Evolutionary conservation across 2,329 filamentous ascomycete species (phyloP).

Genomic region (Tolypocladium sp.): DNA sequence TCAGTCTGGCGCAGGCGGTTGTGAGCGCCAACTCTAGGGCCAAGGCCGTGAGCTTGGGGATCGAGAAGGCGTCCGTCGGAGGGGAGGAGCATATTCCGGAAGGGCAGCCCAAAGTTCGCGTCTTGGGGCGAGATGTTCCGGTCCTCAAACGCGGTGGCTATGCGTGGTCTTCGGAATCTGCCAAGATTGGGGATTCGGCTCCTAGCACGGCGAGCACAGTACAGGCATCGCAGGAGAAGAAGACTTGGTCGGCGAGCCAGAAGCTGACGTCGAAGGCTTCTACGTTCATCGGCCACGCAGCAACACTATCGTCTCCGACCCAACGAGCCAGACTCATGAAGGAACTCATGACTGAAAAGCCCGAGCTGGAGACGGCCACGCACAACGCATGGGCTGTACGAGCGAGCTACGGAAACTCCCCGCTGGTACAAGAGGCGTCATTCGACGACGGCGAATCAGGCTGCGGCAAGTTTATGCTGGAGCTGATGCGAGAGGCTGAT

Average conservation of each 20-base stretch:
- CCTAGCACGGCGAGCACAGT: constrained; percentile 7
- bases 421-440: constrained; percentile 37
- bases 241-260: constrained; percentile 41
- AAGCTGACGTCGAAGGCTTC: constrained; percentile 44
- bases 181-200: neutral
- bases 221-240: constrained; percentile 10
- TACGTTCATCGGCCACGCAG: constrained; percentile 47
- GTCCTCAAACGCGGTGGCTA: constrained; percentile 76
- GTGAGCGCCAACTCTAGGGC: constrained; percentile 72
- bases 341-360: constrained; percentile 37
- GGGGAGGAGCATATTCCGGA: constrained; percentile 65
- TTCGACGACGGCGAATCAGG: constrained; percentile 55
- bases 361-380: constrained; percentile 40
- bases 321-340: constrained; percentile 35
- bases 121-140: constrained; percentile 65
- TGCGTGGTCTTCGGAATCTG: constrained; percentile 20
- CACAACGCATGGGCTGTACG: constrained; percentile 49
- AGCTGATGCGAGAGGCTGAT: constrained; percentile 41
- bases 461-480: constrained; percentile 46
- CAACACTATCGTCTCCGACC: constrained; percentile 24
- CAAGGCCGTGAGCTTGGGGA: constrained; percentile 66
- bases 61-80: constrained; percentile 55
- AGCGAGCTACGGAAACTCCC: constrained; percentile 25
- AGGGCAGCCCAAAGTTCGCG: constrained; percentile 63
- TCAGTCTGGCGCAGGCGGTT: constrained; percentile 76